Conservation (phyloP, 495 filamentous ascomycete species). For the Thermothielavioides terrestris region DNA sequence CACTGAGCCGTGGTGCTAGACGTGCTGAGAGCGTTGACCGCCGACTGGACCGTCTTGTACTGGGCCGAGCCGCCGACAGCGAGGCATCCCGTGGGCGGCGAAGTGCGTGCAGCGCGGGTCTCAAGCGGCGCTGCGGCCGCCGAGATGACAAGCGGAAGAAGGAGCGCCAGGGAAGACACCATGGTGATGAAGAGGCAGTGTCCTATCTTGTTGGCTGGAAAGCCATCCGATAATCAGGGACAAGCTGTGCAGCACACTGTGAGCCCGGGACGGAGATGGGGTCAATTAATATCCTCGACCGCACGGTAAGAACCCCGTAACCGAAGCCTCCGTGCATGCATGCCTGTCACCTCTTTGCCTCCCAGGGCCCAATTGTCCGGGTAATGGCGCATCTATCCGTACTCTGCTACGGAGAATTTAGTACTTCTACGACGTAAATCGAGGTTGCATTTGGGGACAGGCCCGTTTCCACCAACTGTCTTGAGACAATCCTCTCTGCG, state of each 20-base stretch:
- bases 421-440: no score
- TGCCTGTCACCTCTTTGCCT: no score
- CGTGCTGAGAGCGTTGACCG: constrained; percentile 46
- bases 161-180: not conserved
- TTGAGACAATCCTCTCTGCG: not conserved
- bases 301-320: no score
- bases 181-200: no score
- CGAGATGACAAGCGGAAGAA: not conserved
- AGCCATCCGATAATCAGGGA: no score
- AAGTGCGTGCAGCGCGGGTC: constrained; percentile 31
- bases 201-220: no score
- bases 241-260: no score
- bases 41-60: constrained; percentile 46
- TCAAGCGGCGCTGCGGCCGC: not conserved
- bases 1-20: constrained; percentile 37
- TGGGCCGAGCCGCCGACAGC: constrained; percentile 40
- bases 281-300: no score
- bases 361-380: not conserved
- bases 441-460: not conserved
- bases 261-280: no score
- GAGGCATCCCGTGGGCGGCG: constrained; percentile 44
- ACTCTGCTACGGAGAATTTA: no score
- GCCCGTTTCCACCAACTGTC: constrained; percentile 1
- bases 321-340: no score
- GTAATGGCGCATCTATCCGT: no score